Percentiles rank a stretch among this genome's conserved stretches.
Conservation (phyloP, 2,329 filamentous ascomycete genomes). For the Westerdykella aurantiaca region DNA sequence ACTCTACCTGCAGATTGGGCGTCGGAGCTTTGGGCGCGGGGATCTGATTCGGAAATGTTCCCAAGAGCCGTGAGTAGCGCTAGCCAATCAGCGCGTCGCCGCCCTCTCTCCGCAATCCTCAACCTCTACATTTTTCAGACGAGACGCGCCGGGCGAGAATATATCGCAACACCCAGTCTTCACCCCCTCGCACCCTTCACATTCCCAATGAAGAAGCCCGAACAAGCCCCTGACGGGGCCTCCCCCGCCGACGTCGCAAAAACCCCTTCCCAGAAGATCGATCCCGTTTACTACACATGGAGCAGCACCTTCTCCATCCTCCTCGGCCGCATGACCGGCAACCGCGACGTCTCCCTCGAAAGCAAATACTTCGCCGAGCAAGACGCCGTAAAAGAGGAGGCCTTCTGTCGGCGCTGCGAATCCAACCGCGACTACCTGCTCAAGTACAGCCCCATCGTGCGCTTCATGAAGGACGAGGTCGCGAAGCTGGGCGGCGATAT, state of each 20-base stretch:
- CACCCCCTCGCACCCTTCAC: not conserved
- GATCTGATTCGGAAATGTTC: too few relatives aligned
- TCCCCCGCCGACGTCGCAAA: conserved; percentile 13
- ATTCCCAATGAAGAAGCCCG: conserved; percentile 21
- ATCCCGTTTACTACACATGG: conserved; percentile 54
- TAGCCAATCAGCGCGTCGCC: conserved; percentile 7
- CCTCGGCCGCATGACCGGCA: conserved; percentile 51
- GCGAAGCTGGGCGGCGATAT: conserved; percentile 70
- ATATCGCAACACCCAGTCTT: too few relatives aligned
- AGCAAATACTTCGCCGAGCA: conserved; percentile 68
- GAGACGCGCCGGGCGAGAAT: too few relatives aligned
- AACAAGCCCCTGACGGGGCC: conserved; percentile 24
- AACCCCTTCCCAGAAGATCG: conserved; percentile 20
- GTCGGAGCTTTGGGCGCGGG: too few relatives aligned
- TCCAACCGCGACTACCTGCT: conserved; percentile 77
- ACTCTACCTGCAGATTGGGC: too few relatives aligned
- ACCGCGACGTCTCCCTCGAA: conserved; percentile 24
- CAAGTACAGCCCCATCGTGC: conserved; percentile 74
- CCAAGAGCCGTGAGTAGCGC: not conserved
- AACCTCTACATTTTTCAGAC: not conserved
- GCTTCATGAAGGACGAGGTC: conserved; percentile 81
- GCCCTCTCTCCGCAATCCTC: conserved; percentile 2
- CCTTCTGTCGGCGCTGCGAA: conserved; percentile 77
- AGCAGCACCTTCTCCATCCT: conserved; percentile 82
- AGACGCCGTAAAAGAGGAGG: conserved; percentile 67